A percentile compares a stretch with the other conserved stretches of the same genome.
Evolutionary conservation across 2,329 filamentous ascomycete genomes (phyloP).

Genomic region (Diaporthe nobilis): DNA sequence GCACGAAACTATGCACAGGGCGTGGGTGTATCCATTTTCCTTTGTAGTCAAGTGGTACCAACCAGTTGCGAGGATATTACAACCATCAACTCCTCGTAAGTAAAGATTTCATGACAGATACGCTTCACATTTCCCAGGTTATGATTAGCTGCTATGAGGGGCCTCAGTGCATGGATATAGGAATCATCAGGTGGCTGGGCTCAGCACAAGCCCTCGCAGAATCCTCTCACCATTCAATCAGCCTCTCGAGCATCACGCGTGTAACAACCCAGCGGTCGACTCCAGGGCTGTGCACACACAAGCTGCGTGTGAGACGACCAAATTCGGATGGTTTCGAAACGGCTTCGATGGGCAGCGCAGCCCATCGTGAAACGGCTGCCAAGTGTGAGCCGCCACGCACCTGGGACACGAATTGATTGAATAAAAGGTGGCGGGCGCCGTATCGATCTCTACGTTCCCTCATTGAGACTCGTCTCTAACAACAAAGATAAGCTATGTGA

Average conservation of each 20-base stretch:
- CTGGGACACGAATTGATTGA: not conserved
- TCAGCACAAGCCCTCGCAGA: not conserved
- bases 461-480: not conserved
- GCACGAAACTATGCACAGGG: not conserved
- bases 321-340: conserved; percentile 38
- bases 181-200: not conserved
- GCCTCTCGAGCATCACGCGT: not conserved
- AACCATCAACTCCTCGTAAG: not conserved
- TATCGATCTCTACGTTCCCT: not conserved
- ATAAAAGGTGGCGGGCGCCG: conserved; percentile 1
- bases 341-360: not conserved
- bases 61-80: not conserved
- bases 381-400: conserved; percentile 1
- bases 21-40: not conserved
- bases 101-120: not conserved
- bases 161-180: no score
- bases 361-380: conserved; percentile 33
- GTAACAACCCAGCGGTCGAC: not conserved
- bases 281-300: not conserved
- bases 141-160: not conserved
- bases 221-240: not conserved
- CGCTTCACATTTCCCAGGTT: not conserved
- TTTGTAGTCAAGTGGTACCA: not conserved
- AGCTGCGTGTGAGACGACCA: conserved; percentile 21
- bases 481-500: conserved; percentile 5